Base-by-base conservation (phyloP, 2,329 filamentous ascomycete genomes). In the Xylariales sp. region DNA sequence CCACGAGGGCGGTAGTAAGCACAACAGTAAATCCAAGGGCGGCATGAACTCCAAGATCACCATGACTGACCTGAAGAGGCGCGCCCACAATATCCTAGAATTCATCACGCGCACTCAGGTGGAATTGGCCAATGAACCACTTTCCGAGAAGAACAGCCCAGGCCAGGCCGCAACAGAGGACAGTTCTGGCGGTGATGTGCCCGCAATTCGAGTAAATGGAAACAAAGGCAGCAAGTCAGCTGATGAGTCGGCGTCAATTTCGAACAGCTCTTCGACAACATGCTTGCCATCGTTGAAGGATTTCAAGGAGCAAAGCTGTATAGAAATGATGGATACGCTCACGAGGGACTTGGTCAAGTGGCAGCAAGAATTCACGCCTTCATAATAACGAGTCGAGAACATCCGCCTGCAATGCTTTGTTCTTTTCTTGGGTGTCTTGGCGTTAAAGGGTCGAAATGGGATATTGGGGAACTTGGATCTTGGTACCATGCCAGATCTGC, bases 301-400 rank as follows among this genome's bases (percentile, higher is more conserved):
- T 1, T 95, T 95, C 61, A 86, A 83, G 51, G 77, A 84, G 7
- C 69, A 95, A 49, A 86, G 71, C 43, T 89, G 84, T 51, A 71
- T 87, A 49, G 87, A 94, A 64, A 94, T 95, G 87, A 94, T 94
- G 87, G 88, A 94, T 60, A 75, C 81, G 52, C 64, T 95, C 59
- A 90, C 85, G 46, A 76, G 85, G 47, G 82, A 89, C 59, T 74
- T 95, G 54, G 78, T 91, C 51, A 84, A 86, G 55, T 95, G 88
- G 88, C 88, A 95, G 65, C 83, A 84, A 49, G 78, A 86, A 55
- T 89, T 76, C 52, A 60, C 68, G 43, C 40, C 28, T 16, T 37
- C 12, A 3, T 21, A 12, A 32, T 15, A 29, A 22, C 15, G 18
- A 24, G n/a, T n/a, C n/a, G n/a, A n/a, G n/a, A n/a, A n/a, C n/a